Base-by-base conservation (phyloP, 2,329 filamentous ascomycete genomes). In the Epichloe brachyelytri region DNA sequence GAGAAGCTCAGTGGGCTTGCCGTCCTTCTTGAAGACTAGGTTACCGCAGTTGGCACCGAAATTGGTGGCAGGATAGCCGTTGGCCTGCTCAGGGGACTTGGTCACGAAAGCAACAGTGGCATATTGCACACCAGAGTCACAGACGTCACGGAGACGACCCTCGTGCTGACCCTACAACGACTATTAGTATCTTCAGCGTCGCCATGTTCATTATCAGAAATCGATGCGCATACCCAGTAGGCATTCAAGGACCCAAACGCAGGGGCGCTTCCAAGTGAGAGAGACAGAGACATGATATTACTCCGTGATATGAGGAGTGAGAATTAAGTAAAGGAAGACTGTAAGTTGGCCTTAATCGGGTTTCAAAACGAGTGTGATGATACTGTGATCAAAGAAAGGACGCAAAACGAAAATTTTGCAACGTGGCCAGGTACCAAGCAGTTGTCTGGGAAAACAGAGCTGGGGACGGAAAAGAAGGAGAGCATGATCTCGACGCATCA, bases 61-160 rank as follows among this genome's bases (percentile, higher is more conserved):
- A 62, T 70, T 70, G 54, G 63, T 66, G 15, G 61, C 67, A 10
- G 70, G 69, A 51, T 63, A 69, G 14, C 61, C 62, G 3, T 34
- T 19, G 49, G 60, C 58, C 50, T 70, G 59, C 58, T 71, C 66
- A 5, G 70, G 69, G 17, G 67, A 59, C 44, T 56, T 53, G 56
- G 64, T 69, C 51, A 72, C 62, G 52, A 72, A 71, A 36, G 61
- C 58, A 22, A 72, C 53, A 2, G 68, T 66, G 39, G 69, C 63
- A 49, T 63, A 69, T 47, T 69, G 63, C 40, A 69, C 60, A 14
- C 63, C 64, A 48, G 57, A 57, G 56, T 68, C 63, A 53, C 70
- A 72, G 56, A 69, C 65, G 10, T 58, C 49, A 19, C 58, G 54
- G 19, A 72, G 62, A 22, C 60, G 46, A 26, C 49, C 49, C 5